These are phyloP conservation scores for Colletotrichum lupini DNA, from an alignment of 2,329 filamentous ascomycete genomes.

Conservation along the genomic window DNA sequence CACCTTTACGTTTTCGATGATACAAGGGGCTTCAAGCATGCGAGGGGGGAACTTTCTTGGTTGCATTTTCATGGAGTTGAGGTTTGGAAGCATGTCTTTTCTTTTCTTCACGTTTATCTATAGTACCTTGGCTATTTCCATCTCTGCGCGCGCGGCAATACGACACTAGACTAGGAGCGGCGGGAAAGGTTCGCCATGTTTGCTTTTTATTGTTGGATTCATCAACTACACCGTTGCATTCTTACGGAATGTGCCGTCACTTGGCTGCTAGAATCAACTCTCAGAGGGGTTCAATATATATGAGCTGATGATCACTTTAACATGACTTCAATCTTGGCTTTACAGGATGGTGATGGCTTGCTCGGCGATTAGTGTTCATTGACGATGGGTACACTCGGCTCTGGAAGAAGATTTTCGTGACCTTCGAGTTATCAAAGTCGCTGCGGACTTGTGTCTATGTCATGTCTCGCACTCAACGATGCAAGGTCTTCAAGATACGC, in stretches of 20 bases:
- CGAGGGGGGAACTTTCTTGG: background rate
- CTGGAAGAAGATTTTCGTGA: too few relatives aligned
- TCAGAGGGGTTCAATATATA: background rate
- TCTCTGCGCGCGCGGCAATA: background rate
- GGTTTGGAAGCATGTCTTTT: background rate
- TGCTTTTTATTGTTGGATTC: background rate
- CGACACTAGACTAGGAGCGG: background rate
- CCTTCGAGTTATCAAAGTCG: too few relatives aligned
- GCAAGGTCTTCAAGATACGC: too few relatives aligned
- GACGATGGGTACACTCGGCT: too few relatives aligned
- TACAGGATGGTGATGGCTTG: too few relatives aligned
- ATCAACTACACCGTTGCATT: background rate
- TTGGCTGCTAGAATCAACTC: background rate
- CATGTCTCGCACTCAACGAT: too few relatives aligned
- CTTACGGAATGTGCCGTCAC: background rate
- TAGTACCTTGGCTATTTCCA: background rate
- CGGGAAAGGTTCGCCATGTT: background rate
- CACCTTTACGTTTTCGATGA: background rate
- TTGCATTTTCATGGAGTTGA: slow-evolving; percentile 19
- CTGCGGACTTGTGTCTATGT: too few relatives aligned
- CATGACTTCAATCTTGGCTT: background rate
- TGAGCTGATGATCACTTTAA: background rate
- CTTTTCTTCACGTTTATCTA: background rate
- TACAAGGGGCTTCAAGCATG: background rate
- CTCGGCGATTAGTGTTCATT: too few relatives aligned